These are phyloP conservation scores for Osmanthus fragrans DNA, from an alignment of 257 asterid species.

Conservation along the genomic window DNA sequence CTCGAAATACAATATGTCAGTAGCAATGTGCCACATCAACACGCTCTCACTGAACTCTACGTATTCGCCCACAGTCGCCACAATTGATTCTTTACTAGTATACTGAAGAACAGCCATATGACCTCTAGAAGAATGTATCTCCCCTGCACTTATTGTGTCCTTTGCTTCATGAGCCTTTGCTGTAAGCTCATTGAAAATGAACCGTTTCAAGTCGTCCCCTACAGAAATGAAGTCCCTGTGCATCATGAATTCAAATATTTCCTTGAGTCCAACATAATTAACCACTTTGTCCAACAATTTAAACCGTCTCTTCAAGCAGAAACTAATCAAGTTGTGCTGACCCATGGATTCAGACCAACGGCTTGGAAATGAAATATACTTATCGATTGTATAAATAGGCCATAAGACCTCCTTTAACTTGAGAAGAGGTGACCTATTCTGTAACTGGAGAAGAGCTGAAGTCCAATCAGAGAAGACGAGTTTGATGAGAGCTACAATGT, in stretches of 20 bases:
- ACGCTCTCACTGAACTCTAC: slow-evolving; percentile 18
- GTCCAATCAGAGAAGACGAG: slow-evolving; percentile 25
- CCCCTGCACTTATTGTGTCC: background rate
- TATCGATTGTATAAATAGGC: background rate
- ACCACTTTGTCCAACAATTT: background rate
- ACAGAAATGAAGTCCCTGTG: background rate
- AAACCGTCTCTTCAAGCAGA: background rate
- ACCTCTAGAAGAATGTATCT: slow-evolving; percentile 22
- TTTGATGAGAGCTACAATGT: slow-evolving; percentile 13
- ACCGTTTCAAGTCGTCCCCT: background rate
- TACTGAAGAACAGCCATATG: background rate
- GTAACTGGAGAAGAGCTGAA: background rate
- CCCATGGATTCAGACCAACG: slow-evolving; percentile 21
- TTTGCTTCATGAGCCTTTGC: background rate
- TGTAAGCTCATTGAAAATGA: slow-evolving; percentile 9
- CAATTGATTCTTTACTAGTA: background rate
- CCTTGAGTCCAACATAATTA: background rate
- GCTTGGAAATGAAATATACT: too few relatives aligned
- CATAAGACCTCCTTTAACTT: background rate
- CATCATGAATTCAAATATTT: background rate
- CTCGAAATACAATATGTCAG: slow-evolving; percentile 8
- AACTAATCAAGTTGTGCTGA: slow-evolving; percentile 11
- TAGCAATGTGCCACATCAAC: slow-evolving; percentile 31
- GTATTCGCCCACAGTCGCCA: background rate
- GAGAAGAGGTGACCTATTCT: background rate